Conservation (phyloP, 306 rosid species). For the Cicer bijugum region DNA sequence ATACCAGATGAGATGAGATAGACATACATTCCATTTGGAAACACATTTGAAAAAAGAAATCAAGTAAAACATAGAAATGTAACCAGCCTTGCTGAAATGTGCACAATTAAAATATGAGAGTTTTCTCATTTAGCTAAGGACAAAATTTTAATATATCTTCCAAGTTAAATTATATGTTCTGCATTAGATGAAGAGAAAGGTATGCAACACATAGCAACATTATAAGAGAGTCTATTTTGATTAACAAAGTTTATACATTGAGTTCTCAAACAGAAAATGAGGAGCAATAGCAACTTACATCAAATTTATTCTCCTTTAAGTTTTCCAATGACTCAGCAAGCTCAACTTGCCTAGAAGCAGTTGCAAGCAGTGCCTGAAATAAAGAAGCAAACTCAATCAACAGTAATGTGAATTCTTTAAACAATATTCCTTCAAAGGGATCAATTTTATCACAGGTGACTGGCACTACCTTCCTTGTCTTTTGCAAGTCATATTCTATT, state of each 20-base stretch:
- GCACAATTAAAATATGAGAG: constrained; percentile 23
- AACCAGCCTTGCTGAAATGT: constrained; percentile 22
- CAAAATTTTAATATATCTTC: background rate
- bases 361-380: constrained; percentile 76
- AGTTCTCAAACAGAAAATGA: constrained; percentile 25
- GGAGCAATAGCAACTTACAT: constrained; percentile 60
- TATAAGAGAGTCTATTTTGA: constrained; percentile 5
- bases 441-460: constrained; percentile 40
- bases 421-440: constrained; percentile 34
- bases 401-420: constrained; percentile 32
- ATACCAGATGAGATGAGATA: constrained; percentile 8
- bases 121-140: background rate
- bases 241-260: background rate
- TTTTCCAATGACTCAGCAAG: constrained; percentile 88
- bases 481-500: constrained; percentile 88
- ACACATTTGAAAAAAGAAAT: background rate
- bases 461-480: constrained; percentile 79
- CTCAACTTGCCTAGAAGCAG: constrained; percentile 91
- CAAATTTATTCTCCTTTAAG: constrained; percentile 57
- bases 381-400: constrained; percentile 43
- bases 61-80: constrained; percentile 20
- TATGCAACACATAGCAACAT: background rate
- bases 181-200: constrained; percentile 28
- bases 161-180: background rate
- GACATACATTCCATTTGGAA: background rate